A percentile compares a stretch with the other conserved stretches of the same genome.
phyloP scores from a whole-genome alignment of 2,329 filamentous ascomycete species.

The Cyphellophora europaea region DNA sequence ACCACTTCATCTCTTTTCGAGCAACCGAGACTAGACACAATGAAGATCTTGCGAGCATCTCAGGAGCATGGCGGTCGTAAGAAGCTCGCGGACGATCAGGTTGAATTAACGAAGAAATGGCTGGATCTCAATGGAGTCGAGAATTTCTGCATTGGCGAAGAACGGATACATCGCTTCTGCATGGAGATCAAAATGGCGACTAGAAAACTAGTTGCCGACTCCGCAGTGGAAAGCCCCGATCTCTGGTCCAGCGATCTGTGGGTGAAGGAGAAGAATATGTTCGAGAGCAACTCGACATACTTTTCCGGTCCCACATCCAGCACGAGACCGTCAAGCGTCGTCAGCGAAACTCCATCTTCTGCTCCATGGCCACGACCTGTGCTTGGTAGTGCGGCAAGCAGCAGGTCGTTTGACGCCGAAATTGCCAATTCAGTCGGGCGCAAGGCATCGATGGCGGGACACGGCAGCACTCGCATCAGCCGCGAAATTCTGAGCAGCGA shows the following conservation, averaged over 20 bases:
- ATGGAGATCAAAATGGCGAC: constrained; percentile 83
- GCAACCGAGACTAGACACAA: constrained; percentile 72
- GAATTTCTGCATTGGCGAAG: constrained; percentile 91
- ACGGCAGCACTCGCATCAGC: constrained; percentile 54
- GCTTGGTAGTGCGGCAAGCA: constrained; percentile 25
- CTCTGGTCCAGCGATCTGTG: constrained; percentile 90
- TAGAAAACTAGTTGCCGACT: constrained; percentile 74
- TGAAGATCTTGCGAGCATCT: constrained; percentile 75
- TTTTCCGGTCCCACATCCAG: constrained; percentile 34
- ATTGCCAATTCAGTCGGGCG: constrained; percentile 26
- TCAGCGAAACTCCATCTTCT: constrained; percentile 32
- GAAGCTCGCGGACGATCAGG: constrained; percentile 92
- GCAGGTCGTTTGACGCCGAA: constrained; percentile 11
- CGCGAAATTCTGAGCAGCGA: constrained; percentile 53
- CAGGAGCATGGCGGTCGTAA: constrained; percentile 83
- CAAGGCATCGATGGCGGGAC: constrained; percentile 60
- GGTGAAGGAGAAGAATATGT: constrained; percentile 51
- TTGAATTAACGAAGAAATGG: constrained; percentile 76
- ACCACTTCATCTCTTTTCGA: constrained; percentile 55
- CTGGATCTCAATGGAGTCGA: constrained; percentile 72
- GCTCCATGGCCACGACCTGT: constrained; percentile 20
- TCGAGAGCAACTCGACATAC: constrained; percentile 30
- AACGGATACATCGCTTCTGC: constrained; percentile 87
- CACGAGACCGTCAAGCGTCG: constrained; percentile 32
- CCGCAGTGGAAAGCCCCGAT: constrained; percentile 73